Base-by-base conservation (phyloP, 2,329 filamentous ascomycete genomes). In the Claviceps sp. region DNA sequence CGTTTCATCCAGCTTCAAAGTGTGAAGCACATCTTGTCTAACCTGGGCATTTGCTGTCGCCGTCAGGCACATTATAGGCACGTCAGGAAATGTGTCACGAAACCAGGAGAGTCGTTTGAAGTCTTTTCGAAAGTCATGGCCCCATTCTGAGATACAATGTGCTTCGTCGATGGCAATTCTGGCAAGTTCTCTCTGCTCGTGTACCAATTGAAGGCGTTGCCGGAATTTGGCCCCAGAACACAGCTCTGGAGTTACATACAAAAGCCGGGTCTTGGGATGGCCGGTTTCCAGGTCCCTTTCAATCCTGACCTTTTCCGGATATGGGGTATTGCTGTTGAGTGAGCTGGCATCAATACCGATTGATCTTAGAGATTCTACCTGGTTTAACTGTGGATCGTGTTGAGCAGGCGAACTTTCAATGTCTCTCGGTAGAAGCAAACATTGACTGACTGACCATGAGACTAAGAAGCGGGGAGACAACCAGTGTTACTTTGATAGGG, bases 131-230 rank as follows among this genome's bases (percentile, higher is more conserved):
- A 97, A 97, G 66, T 97, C 91, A 65, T 97, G 90, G 1, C 91
- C 91, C 91, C 91, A 96, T 81, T 96, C 90, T 23, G 88, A 95
- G 59, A 97, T 95, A 66, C 91, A 97, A 66, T 97, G 91, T 2
- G 91, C 91, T 69, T 97, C 91, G 62, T 97, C 91, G 52, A 97
- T 83, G 47, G 86, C 91, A 56, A 97, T 80, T 14, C 91, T 81
- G 9, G 85, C 84, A n/a, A 97, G 78, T 67, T 96, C 88, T 52
- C 79, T 79, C 65, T 96, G 89, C 53, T 80, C 72, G 62, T 96
- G 73, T 14, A 96, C 83, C 4, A 85, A 71, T 54, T 78, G 76
- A 8, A 96, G 71, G 47, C 83, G 79, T 54, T 82, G 78, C 40
- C 90, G 85, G 66, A 97, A 96, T 52, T 77, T 75, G 54, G 88